Conservation (phyloP, 768 basidiomycete genomes). For the Pleurotus tuber-regium region DNA sequence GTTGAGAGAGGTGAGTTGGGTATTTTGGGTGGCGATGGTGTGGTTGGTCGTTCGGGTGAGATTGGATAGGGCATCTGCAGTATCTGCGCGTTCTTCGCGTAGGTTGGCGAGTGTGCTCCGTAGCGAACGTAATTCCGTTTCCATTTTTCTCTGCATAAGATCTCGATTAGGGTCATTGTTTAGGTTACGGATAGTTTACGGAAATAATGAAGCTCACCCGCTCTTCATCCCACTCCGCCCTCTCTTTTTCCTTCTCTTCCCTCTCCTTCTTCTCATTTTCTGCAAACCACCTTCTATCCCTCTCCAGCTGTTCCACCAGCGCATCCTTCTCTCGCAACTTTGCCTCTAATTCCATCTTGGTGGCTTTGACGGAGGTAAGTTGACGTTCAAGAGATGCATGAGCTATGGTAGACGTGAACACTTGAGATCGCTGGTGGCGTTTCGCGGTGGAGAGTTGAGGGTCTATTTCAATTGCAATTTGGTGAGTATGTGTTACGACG, state of each 20-base stretch:
- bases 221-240: slow-evolving; percentile 47
- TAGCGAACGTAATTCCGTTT: slow-evolving; percentile 50
- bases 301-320: slow-evolving; percentile 62
- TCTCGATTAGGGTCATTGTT: not conserved
- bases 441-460: slow-evolving; percentile 66
- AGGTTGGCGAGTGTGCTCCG: slow-evolving; percentile 47
- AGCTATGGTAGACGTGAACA: slow-evolving; percentile 58
- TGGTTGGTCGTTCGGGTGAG: slow-evolving; percentile 49
- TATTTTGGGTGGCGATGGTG: slow-evolving; percentile 46
- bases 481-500: slow-evolving; percentile 8
- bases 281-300: slow-evolving; percentile 35
- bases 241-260: slow-evolving; percentile 62
- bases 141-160: slow-evolving; percentile 41
- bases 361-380: slow-evolving; percentile 56
- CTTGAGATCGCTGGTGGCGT: slow-evolving; percentile 62
- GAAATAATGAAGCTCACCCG: no score
- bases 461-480: slow-evolving; percentile 37
- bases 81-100: slow-evolving; percentile 57
- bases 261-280: slow-evolving; percentile 47
- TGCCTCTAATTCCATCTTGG: slow-evolving; percentile 63
- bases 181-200: no score
- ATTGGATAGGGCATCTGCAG: slow-evolving; percentile 51
- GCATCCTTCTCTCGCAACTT: slow-evolving; percentile 66
- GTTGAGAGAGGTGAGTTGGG: slow-evolving; percentile 46
- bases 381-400: slow-evolving; percentile 69